Percentiles rank a stretch among this genome's conserved stretches.
These are phyloP conservation scores for Blastobotrys ciferrii DNA, from an alignment of 1,139 yeast species.

Conservation along the genomic window DNA sequence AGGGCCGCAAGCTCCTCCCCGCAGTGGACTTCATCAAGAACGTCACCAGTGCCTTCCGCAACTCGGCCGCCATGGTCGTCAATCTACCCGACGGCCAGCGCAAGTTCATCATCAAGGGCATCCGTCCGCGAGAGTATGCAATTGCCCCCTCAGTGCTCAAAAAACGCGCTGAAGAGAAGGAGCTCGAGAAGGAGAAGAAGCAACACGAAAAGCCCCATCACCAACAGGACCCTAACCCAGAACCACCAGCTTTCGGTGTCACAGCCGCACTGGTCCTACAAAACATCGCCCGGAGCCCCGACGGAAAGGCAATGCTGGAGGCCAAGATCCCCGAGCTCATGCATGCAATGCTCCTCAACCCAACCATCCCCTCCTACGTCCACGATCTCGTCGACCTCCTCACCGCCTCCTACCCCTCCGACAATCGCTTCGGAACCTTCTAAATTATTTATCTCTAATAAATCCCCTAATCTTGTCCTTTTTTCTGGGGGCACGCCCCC, in stretches of 20 bases:
- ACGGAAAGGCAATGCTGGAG: slow-evolving; percentile 33
- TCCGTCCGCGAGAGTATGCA: slow-evolving; percentile 60
- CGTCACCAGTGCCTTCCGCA: slow-evolving; percentile 86
- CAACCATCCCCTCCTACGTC: slow-evolving; percentile 25
- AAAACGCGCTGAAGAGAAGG: slow-evolving; percentile 16
- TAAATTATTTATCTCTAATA: not conserved
- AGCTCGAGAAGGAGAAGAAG: slow-evolving; percentile 6
- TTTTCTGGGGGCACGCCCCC: too few relatives aligned
- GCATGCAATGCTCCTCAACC: slow-evolving; percentile 30
- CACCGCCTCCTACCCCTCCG: slow-evolving; percentile 1
- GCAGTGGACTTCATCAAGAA: slow-evolving; percentile 97
- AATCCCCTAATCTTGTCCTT: too few relatives aligned
- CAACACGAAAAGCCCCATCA: slow-evolving; percentile 7
- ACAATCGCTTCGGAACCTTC: not conserved
- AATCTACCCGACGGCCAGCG: slow-evolving; percentile 55
- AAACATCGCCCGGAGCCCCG: slow-evolving; percentile 37
- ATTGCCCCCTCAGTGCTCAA: slow-evolving; percentile 40
- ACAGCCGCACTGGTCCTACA: slow-evolving; percentile 40
- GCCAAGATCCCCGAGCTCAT: slow-evolving; percentile 27
- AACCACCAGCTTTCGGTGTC: slow-evolving; percentile 35
- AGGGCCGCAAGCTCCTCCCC: slow-evolving; percentile 61
- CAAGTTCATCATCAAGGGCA: slow-evolving; percentile 88
- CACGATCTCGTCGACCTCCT: slow-evolving; percentile 24
- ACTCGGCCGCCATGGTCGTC: slow-evolving; percentile 91
- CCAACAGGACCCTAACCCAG: slow-evolving; percentile 9